Conservation (phyloP, 2,329 filamentous ascomycete species). For the Colletotrichum australisinense region DNA sequence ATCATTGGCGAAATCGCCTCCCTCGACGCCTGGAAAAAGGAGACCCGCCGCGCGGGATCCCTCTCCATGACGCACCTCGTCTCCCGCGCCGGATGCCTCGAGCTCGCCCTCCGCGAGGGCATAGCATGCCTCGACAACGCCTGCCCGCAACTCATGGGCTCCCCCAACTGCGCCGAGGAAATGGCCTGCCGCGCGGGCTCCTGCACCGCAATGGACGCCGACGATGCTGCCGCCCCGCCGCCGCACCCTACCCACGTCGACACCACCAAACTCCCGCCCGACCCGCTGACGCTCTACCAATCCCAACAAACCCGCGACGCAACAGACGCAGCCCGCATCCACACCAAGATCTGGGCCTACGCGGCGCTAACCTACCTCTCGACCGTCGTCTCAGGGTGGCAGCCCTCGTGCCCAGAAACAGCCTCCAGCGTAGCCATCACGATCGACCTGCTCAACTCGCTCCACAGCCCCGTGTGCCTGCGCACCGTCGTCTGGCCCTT, state of each 20-base stretch:
- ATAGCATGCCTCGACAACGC: slow-evolving; percentile 37
- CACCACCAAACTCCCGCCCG: slow-evolving; percentile 23
- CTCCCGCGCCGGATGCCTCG: slow-evolving; percentile 36
- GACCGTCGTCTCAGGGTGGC: slow-evolving; percentile 63
- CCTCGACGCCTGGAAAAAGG: slow-evolving; percentile 67
- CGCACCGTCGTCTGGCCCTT: slow-evolving; percentile 55
- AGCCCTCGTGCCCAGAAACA: slow-evolving; percentile 57
- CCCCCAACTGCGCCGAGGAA: not conserved
- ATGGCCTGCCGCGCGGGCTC: not conserved
- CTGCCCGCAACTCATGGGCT: slow-evolving; percentile 34
- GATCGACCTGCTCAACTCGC: slow-evolving; percentile 46
- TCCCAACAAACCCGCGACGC: slow-evolving; percentile 13
- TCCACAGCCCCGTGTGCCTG: slow-evolving; percentile 49
- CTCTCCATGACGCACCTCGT: slow-evolving; percentile 60
- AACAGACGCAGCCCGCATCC: slow-evolving; percentile 31
- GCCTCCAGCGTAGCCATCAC: slow-evolving; percentile 44
- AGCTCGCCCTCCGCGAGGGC: slow-evolving; percentile 34
- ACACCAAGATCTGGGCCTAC: slow-evolving; percentile 58
- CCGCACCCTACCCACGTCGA: slow-evolving; percentile 39
- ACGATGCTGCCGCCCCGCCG: slow-evolving; percentile 33
- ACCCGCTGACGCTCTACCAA: slow-evolving; percentile 30
- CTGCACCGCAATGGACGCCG: not conserved
- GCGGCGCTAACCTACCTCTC: slow-evolving; percentile 59
- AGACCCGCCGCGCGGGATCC: slow-evolving; percentile 53
- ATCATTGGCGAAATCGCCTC: slow-evolving; percentile 65